A percentile compares a stretch with the other conserved stretches of the same genome.
Conservation (phyloP, 2,329 filamentous ascomycete species). For the Apiospora kogelbergensis region DNA sequence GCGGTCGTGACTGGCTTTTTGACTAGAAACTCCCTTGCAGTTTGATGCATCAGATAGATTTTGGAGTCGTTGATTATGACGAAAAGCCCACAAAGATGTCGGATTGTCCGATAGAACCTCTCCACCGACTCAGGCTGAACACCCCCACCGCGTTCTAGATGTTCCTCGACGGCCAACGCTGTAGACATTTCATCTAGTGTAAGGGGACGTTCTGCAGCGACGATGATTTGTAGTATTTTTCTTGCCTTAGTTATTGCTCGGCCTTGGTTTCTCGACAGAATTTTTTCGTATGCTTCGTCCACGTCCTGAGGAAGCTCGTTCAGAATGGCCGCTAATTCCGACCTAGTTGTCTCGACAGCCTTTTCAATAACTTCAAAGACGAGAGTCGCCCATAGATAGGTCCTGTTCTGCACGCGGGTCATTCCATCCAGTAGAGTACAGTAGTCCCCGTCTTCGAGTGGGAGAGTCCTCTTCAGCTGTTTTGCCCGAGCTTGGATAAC, state of each 20-base stretch:
- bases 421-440: too few relatives aligned
- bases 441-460: constrained; percentile 12
- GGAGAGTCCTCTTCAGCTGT: constrained; percentile 7
- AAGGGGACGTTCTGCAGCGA: constrained; percentile 34
- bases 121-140: constrained; percentile 36
- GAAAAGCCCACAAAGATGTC: constrained; percentile 20
- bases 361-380: too few relatives aligned
- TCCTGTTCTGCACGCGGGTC: too few relatives aligned
- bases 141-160: too few relatives aligned
- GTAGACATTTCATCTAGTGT: constrained; percentile 35
- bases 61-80: constrained; percentile 13
- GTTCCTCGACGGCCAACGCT: constrained; percentile 24
- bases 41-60: constrained; percentile 18
- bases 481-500: constrained; percentile 26
- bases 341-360: too few relatives aligned
- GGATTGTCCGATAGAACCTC: background rate
- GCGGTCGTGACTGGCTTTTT: too few relatives aligned
- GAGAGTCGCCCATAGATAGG: too few relatives aligned
- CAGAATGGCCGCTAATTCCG: too few relatives aligned
- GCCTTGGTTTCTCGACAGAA: constrained; percentile 18
- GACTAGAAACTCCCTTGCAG: constrained; percentile 18
- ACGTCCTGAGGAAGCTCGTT: constrained; percentile 24
- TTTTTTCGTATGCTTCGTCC: constrained; percentile 35
- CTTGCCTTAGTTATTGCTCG: constrained; percentile 25
- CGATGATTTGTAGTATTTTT: constrained; percentile 35